Percentiles rank a stretch among this genome's conserved stretches.
phyloP scores from a whole-genome alignment of 805 yeast genomes.

The Candida insectorum region DNA sequence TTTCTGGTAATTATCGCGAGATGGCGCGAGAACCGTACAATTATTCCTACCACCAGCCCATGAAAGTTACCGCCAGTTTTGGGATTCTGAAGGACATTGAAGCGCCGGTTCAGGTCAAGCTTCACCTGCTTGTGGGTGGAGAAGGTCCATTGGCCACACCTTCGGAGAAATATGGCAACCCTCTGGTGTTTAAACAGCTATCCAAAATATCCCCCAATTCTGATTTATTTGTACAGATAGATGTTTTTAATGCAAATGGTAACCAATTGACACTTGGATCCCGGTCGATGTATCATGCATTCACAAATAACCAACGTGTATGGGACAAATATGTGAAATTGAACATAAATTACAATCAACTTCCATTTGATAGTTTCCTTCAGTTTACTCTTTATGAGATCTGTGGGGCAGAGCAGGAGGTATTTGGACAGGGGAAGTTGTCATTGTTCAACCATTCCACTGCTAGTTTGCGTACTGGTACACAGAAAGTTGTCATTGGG shows the following conservation, averaged over 20 bases:
- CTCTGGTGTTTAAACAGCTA: conserved; percentile 29
- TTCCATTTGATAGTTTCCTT: conserved; percentile 61
- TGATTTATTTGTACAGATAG: conserved; percentile 29
- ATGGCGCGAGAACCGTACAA: too few species aligned
- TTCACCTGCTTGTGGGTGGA: conserved; percentile 1
- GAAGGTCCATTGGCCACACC: conserved; percentile 18
- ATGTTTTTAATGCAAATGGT: conserved; percentile 28
- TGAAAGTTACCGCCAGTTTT: too few species aligned
- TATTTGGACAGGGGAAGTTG: conserved; percentile 62
- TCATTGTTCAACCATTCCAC: conserved; percentile 52
- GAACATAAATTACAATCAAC: conserved; percentile 68
- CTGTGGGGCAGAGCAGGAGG: conserved; percentile 46
- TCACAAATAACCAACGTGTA: conserved; percentile 35
- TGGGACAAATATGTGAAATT: conserved; percentile 76
- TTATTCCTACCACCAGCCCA: too few species aligned
- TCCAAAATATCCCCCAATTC: conserved; percentile 30
- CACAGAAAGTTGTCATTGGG: conserved; percentile 47
- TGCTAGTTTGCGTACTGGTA: conserved; percentile 66
- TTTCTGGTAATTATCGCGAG: too few species aligned
- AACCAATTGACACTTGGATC: conserved; percentile 25
- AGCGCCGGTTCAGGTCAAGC: conserved; percentile 25
- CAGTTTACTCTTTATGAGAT: conserved; percentile 68
- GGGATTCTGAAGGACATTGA: conserved; percentile 38
- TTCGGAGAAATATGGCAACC: conserved; percentile 34
- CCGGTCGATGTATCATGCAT: conserved; percentile 34